Evolutionary conservation across 2,329 filamentous ascomycete species (phyloP).

Genomic region (Fusarium pseudonygamai): DNA sequence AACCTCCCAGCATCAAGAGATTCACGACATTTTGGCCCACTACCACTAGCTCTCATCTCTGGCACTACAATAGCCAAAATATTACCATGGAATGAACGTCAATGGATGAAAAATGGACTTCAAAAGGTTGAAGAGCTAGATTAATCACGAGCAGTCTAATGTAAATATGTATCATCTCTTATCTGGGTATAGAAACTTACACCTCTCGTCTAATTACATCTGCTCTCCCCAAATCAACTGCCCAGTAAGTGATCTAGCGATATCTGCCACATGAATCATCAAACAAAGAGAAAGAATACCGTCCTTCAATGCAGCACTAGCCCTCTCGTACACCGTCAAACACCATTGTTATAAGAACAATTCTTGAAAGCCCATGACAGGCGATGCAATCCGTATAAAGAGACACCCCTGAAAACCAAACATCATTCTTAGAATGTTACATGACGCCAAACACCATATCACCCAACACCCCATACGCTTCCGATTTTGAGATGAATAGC

Average conservation of each 20-base stretch:
- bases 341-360: slow-evolving; percentile 28
- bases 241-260: slow-evolving; percentile 33
- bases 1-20: slow-evolving; percentile 87
- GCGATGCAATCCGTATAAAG: slow-evolving; percentile 36
- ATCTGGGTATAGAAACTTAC: slow-evolving; percentile 44
- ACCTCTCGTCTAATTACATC: slow-evolving; percentile 50
- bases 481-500: slow-evolving; percentile 43
- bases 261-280: slow-evolving; percentile 48
- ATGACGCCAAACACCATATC: slow-evolving; percentile 47
- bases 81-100: slow-evolving; percentile 61
- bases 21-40: slow-evolving; percentile 84
- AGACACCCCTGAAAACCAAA: slow-evolving; percentile 37
- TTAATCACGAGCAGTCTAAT: slow-evolving; percentile 13
- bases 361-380: slow-evolving; percentile 25
- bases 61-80: slow-evolving; percentile 81
- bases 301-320: slow-evolving; percentile 12
- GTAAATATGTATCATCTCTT: slow-evolving; percentile 41
- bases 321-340: slow-evolving; percentile 25
- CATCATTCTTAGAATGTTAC: slow-evolving; percentile 41
- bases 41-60: slow-evolving; percentile 84
- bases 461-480: slow-evolving; percentile 33
- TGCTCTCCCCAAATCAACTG: slow-evolving; percentile 31
- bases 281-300: slow-evolving; percentile 42
- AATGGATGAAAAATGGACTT: slow-evolving; percentile 60
- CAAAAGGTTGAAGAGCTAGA: slow-evolving; percentile 43